These are phyloP conservation scores for Fusarium albosuccineum DNA, from an alignment of 2,329 filamentous ascomycete species.

Conservation along the genomic window DNA sequence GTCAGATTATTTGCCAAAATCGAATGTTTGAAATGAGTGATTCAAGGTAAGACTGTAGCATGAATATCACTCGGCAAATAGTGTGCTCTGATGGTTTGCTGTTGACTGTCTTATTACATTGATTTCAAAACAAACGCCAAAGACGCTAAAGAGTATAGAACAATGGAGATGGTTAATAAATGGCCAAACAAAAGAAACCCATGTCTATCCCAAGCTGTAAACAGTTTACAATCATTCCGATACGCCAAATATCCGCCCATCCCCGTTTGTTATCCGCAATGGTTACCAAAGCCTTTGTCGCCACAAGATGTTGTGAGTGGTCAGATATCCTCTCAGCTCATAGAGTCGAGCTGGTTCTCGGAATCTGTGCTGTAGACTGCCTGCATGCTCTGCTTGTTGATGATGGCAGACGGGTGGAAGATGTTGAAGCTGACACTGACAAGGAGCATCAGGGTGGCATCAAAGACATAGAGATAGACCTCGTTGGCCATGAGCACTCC, in stretches of 20 bases:
- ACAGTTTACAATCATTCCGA: background rate
- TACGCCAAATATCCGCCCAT: background rate
- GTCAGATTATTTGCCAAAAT: background rate
- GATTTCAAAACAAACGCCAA: no score
- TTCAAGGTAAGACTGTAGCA: no score
- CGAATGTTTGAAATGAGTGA: no score
- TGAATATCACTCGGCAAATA: no score
- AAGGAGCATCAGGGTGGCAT: slow-evolving; percentile 48
- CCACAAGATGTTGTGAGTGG: background rate
- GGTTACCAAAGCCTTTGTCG: background rate
- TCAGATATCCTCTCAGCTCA: background rate
- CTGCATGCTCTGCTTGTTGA: slow-evolving; percentile 7
- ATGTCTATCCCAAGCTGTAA: background rate
- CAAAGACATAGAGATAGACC: slow-evolving; percentile 51
- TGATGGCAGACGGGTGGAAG: slow-evolving; percentile 7
- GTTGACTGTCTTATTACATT: no score
- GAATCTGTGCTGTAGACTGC: background rate
- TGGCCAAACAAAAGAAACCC: background rate
- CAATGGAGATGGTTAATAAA: background rate
- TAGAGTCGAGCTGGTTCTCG: slow-evolving; percentile 1
- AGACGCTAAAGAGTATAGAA: no score
- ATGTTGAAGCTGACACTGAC: slow-evolving; percentile 8
- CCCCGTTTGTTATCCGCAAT: no score
- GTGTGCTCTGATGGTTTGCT: no score
- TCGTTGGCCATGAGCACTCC: slow-evolving; percentile 49